These are phyloP conservation scores for Globisporangium paddicum DNA, from an alignment of 352 stramenopile species.

Conservation along the genomic window DNA sequence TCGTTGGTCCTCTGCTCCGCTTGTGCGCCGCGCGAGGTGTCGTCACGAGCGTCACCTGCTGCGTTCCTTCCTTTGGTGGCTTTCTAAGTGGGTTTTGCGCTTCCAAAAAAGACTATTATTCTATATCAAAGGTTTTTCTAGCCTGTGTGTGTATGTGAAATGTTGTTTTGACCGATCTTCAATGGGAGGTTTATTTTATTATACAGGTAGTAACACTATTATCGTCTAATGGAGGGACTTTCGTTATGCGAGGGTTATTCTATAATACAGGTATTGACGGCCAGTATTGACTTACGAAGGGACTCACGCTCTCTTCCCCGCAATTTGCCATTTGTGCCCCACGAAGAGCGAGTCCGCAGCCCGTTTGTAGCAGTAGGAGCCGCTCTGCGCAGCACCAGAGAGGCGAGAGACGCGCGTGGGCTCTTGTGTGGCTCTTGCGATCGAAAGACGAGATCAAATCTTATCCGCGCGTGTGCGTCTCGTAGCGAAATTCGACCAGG, in stretches of 20 bases:
- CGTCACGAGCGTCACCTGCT: too few relatives aligned
- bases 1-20: too few relatives aligned
- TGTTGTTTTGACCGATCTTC: background rate
- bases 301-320: background rate
- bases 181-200: background rate
- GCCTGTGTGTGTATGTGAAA: background rate
- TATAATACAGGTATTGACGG: background rate
- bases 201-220: background rate
- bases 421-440: background rate
- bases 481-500: background rate
- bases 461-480: background rate
- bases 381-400: background rate
- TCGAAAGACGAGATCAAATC: background rate
- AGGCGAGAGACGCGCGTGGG: background rate
- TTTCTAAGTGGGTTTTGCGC: too few relatives aligned
- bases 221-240: background rate
- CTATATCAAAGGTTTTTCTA: background rate
- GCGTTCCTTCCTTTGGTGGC: too few relatives aligned
- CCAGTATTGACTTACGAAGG: background rate
- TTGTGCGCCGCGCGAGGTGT: too few relatives aligned
- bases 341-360: background rate
- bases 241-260: too few relatives aligned
- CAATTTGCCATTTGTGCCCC: background rate
- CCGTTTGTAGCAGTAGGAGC: background rate
- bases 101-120: background rate